Evolutionary conservation across 805 yeast genomes (phyloP), one percentile per base, ranked within the genome.

Genomic region (Candida namnaoensis): DNA sequence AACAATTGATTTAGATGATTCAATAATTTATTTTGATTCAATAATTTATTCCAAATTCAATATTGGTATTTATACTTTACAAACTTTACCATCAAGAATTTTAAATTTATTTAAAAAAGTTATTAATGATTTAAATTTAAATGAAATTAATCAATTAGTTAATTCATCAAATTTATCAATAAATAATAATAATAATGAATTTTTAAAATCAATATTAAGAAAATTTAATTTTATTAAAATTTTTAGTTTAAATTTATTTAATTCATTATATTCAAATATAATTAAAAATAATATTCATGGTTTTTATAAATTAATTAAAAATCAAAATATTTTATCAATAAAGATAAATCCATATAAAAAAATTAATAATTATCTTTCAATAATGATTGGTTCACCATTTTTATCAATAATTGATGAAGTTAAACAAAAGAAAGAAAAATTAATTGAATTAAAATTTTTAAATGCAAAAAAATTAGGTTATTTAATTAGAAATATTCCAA

Each of bases 1-100:
- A 13, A 72, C 80, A 2, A 46, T 72, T 5, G 70, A 74, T 8
- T 47, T 74, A 12, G 44, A 58, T 23, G 67, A 66, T 35, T 73
- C 71, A 46, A 47, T 74, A n/a, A 57, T 57, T 30, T 77, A 75
- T 50, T 76, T 71, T 65, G 73, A 74, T 26, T 39, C 56, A 2
- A 52, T 67, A 0, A 48, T 62, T 4, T 49, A 61, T 11, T 64
- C 70, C 5, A 53, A 53, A 3, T 47, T 53, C 15, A 60, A 64
- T 27, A 44, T 60, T 14, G 38, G 54, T 3, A 15, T 70, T 1
- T 72, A 72, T 44, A 48, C 69, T 1, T 19, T 72, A 8, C 80
- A 72, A 50, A 61, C 60, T 0, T 45, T 62, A 7, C 72, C 71
- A 7, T 15, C 35, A 3, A 56, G 60, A n/a, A 8, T 50, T 0